Percentiles rank a stretch among this genome's conserved stretches.
phyloP scores from a whole-genome alignment of 192 early-diverging fungal genomes.

The Radiomyces spectabilis region DNA sequence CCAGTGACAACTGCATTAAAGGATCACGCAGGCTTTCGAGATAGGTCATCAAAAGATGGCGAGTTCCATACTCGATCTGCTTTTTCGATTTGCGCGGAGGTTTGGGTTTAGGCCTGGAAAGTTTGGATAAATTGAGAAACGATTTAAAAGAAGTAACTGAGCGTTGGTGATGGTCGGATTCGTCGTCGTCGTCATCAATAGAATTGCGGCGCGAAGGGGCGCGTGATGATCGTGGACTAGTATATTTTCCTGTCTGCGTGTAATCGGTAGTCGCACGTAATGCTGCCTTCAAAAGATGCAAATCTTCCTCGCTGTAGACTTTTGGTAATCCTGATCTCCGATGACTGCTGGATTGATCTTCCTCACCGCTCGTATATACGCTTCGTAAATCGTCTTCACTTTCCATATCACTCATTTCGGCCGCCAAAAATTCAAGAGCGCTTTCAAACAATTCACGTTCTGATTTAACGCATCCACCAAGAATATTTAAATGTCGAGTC shows the following conservation, averaged over 20 bases:
- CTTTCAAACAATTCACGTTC: constrained; percentile 27
- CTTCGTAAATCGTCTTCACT: constrained; percentile 5
- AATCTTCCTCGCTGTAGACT: constrained; percentile 1
- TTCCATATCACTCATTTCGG: neutral
- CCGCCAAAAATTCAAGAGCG: constrained; percentile 5
- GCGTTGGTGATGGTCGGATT: constrained; percentile 17
- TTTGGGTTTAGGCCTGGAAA: constrained; percentile 1
- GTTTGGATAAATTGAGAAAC: neutral
- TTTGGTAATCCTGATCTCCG: neutral
- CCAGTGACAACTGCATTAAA: constrained; percentile 30
- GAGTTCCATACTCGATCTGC: constrained; percentile 34
- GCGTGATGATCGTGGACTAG: neutral
- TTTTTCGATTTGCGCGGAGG: constrained; percentile 29
- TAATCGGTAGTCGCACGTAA: constrained; percentile 13
- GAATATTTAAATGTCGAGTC: constrained; percentile 23
- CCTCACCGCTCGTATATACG: too few species aligned
- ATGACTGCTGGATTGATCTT: neutral
- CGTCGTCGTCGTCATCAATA: constrained; percentile 7
- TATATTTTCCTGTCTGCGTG: neutral
- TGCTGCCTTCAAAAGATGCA: constrained; percentile 8
- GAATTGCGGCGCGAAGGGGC: neutral
- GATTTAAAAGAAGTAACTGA: constrained; percentile 17
- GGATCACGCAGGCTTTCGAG: constrained; percentile 41
- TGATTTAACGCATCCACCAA: constrained; percentile 21
- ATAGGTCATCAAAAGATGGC: constrained; percentile 42